Evolutionary conservation across 257 asterid species (phyloP), one percentile per base, ranked within the genome.

Genomic region (Euphrasia confusa): DNA sequence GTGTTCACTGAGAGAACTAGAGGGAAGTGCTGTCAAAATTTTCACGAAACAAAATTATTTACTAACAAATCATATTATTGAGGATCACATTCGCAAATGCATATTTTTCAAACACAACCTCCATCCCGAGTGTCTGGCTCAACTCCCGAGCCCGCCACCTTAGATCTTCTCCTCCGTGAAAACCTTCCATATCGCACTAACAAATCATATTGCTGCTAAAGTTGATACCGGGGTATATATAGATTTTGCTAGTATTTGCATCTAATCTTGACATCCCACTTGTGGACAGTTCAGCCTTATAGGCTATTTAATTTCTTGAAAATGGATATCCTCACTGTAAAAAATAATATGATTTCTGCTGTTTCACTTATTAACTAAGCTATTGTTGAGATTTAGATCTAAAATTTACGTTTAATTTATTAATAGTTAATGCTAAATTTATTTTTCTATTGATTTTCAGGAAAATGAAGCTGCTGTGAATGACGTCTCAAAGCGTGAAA

Each of bases 401-500:
- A 10, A 12, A 21, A 21, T 35, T 61, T 44, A 48, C 54, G 3
- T 12, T 58, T 13, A 28, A 18, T 60, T 53, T 21, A 48, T 59
- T 39, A 12, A 57, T 10, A 39, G 66, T 53, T 32, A 37, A 28
- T 39, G 49, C 49, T 55, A 44, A 47, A 9, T 21, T 15, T 21
- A 30, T 2, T 56, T 80, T 44, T 58, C 28, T n/a, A 15, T 49
- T 58, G 54, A 21, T 18, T 57, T 72, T 61, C 74, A 85, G 94
- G 94, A 89, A 47, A 86, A 76, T 21, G 82, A 75, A 61, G 78
- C 28, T n/a, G 58, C 56, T 66, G 69, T 74, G 53, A 77, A 73
- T 76, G 94, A 75, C 68, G 60, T 82, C 54, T 76, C 86, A 7
- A 87, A 87, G 78, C 96, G 90, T 53, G 99, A 93, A 68, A 89